phyloP scores from a whole-genome alignment of 1,284 basidiomycete species.

The Naganishia sp. region DNA sequence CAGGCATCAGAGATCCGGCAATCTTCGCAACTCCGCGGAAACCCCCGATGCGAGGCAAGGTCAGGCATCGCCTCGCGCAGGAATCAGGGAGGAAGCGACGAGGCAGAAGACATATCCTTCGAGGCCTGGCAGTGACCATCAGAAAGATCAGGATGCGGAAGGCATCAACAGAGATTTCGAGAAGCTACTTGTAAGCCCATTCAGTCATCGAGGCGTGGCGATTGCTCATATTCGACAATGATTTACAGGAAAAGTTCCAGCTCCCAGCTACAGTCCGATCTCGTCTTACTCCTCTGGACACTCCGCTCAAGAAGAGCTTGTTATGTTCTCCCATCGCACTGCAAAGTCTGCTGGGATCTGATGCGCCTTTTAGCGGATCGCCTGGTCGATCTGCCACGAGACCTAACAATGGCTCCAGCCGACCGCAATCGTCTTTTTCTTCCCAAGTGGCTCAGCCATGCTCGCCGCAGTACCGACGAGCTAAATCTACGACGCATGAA shows the following conservation, averaged over 20 bases:
- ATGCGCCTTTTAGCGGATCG: background rate
- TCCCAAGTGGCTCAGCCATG: background rate
- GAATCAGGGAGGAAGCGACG: background rate
- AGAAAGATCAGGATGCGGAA: background rate
- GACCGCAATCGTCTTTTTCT: constrained; percentile 7
- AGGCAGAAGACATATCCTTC: background rate
- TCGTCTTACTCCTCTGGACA: constrained; percentile 33
- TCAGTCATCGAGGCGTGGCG: background rate
- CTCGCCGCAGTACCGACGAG: constrained; percentile 8
- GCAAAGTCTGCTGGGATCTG: constrained; percentile 5
- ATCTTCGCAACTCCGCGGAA: background rate
- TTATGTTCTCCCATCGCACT: constrained; percentile 28
- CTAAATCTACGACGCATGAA: background rate
- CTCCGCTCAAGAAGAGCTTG: constrained; percentile 34
- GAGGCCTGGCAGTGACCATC: background rate
- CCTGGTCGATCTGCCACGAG: background rate
- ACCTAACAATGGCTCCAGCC: background rate
- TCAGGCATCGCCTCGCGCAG: constrained; percentile 6
- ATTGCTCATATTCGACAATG: background rate
- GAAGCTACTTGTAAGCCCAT: constrained; percentile 30
- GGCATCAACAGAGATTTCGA: constrained; percentile 33
- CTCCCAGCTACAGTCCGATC: constrained; percentile 30
- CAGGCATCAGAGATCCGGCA: background rate
- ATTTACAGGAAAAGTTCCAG: constrained; percentile 29
- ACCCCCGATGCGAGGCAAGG: background rate